A percentile compares a stretch with the other conserved stretches of the same genome.
Conservation (phyloP, 768 basidiomycete genomes). For the Boletus eberwhitei region DNA sequence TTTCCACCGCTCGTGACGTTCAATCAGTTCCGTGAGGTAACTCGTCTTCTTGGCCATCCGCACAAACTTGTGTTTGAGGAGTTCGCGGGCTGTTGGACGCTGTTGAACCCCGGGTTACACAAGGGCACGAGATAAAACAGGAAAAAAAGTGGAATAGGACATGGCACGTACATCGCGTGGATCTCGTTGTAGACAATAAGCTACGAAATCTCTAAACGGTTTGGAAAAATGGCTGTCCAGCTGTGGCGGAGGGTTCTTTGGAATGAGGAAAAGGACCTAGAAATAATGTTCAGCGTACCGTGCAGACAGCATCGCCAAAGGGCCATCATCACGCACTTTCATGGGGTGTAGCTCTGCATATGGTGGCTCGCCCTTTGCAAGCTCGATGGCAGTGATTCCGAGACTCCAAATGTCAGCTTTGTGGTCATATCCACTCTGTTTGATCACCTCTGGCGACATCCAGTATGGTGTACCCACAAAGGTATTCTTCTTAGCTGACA, state of each 20-base stretch:
- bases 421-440: conserved; percentile 98
- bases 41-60: conserved; percentile 91
- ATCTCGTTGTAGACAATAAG: conserved; percentile 90
- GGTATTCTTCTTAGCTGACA: conserved; percentile 96
- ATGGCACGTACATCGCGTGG: conserved; percentile 71
- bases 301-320: background rate
- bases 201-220: conserved; percentile 91
- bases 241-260: conserved; percentile 92
- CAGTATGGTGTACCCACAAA: conserved; percentile 98
- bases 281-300: background rate
- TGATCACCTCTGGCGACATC: conserved; percentile 99
- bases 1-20: conserved; percentile 91
- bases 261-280: conserved; percentile 95
- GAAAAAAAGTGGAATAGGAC: background rate
- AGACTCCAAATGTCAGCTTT: conserved; percentile 99
- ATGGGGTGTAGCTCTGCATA: conserved; percentile 98
- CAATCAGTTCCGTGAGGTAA: conserved; percentile 94
- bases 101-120: conserved; percentile 33
- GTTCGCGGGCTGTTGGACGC: conserved; percentile 93
- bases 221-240: conserved; percentile 91
- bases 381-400: conserved; percentile 95
- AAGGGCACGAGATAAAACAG: background rate
- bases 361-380: conserved; percentile 96
- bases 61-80: conserved; percentile 95
- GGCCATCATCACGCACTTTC: conserved; percentile 61